Percentiles rank a stretch among this genome's conserved stretches.
Conservation (phyloP, 441 rosid genomes). For the Biscutella auriculata region DNA sequence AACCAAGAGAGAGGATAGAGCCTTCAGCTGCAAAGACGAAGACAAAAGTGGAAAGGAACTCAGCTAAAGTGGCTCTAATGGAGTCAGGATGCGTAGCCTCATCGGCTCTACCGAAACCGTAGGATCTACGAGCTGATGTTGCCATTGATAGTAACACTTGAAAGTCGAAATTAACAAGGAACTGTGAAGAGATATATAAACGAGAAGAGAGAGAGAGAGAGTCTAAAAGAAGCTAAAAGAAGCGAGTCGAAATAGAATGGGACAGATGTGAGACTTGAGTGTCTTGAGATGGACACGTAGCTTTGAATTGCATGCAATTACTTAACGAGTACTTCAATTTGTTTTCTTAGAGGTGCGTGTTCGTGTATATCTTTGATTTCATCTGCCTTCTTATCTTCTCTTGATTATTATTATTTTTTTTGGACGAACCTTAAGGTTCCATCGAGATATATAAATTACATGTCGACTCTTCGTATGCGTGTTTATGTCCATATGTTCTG, state of each 20-base stretch:
- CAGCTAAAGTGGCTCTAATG: conserved; percentile 58
- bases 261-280: conserved; percentile 39
- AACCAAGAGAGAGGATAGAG: conserved; percentile 65
- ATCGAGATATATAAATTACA: not conserved
- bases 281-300: conserved; percentile 36
- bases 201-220: not conserved
- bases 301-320: conserved; percentile 19
- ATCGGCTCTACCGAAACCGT: conserved; percentile 56
- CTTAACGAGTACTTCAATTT: not conserved
- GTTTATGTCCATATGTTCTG: not conserved
- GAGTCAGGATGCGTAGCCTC: conserved; percentile 76
- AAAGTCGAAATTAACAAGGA: not conserved
- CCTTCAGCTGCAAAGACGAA: conserved; percentile 80
- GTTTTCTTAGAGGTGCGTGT: not conserved
- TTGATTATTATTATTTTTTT: not conserved
- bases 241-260: conserved; percentile 16
- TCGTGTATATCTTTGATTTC: not conserved
- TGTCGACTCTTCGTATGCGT: not conserved
- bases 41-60: conserved; percentile 60
- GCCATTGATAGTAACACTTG: conserved; percentile 12
- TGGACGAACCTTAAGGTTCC: conserved; percentile 5
- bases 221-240: conserved; percentile 21
- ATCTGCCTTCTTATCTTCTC: conserved; percentile 12
- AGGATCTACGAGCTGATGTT: conserved; percentile 38
- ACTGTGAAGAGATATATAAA: not conserved